phyloP scores from a whole-genome alignment of 176 grass and related monocot genomes.

The Elymus sibiricus region DNA sequence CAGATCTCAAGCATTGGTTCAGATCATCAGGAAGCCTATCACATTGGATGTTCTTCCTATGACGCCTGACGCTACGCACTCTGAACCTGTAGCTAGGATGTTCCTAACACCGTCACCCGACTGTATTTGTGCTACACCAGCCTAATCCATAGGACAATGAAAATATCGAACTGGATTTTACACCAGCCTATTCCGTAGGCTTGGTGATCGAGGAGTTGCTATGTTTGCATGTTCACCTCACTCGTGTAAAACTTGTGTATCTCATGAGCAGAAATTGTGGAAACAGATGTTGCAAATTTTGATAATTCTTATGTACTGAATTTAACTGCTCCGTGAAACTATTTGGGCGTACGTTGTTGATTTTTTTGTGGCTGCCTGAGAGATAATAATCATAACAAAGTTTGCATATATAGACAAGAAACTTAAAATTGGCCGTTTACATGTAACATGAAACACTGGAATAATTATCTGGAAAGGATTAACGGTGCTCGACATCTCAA shows the following conservation, averaged over 20 bases:
- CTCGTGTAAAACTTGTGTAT: neutral
- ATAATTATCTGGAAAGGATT: neutral
- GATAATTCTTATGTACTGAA: neutral
- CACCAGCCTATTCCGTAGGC: neutral
- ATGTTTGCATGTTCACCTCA: neutral
- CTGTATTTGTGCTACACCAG: constrained; percentile 15
- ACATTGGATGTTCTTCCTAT: constrained; percentile 81
- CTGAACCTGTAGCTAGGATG: constrained; percentile 18
- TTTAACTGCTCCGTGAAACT: neutral
- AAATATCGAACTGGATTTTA: neutral
- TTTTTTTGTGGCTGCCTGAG: neutral
- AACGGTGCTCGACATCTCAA: neutral
- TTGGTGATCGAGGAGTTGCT: neutral
- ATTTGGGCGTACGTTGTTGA: neutral
- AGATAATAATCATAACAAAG: neutral
- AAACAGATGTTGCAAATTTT: neutral
- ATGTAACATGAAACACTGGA: neutral
- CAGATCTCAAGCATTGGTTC: constrained; percentile 42
- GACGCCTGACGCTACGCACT: constrained; percentile 42
- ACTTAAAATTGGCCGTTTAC: neutral
- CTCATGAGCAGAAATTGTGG: neutral
- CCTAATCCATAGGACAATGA: constrained; percentile 5
- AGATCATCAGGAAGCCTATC: constrained; percentile 76
- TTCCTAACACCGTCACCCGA: constrained; percentile 14
- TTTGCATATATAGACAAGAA: neutral